These are phyloP conservation scores for Ophiocordyceps camponoti-leonardi DNA, from an alignment of 2,329 filamentous ascomycete species.

Conservation along the genomic window DNA sequence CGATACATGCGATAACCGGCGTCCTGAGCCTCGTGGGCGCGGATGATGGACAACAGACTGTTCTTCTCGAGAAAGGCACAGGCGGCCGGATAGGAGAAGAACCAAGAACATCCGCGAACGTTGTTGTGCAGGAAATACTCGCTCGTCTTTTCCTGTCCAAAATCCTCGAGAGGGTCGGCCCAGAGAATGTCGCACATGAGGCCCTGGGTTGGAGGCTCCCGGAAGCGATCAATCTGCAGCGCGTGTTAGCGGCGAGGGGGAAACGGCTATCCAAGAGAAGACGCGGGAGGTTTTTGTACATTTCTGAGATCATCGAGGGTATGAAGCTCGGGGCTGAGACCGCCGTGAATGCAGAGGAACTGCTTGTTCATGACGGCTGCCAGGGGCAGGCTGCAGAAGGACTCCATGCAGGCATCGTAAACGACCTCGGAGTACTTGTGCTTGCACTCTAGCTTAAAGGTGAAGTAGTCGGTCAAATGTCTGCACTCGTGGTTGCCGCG, in stretches of 20 bases:
- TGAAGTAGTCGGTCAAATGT: constrained; percentile 98
- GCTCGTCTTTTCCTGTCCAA: constrained; percentile 94
- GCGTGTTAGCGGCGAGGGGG: background rate
- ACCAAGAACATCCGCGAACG: constrained; percentile 95
- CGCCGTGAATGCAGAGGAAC: constrained; percentile 95
- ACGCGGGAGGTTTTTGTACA: constrained; percentile 38
- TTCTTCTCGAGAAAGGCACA: constrained; percentile 98
- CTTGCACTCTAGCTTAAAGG: constrained; percentile 98
- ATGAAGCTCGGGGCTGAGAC: constrained; percentile 87
- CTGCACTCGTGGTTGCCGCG: constrained; percentile 97
- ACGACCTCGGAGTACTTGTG: constrained; percentile 96
- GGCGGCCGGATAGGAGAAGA: constrained; percentile 95
- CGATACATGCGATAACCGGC: constrained; percentile 98
- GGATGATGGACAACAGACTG: constrained; percentile 90
- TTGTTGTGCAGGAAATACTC: constrained; percentile 98
- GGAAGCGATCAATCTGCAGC: constrained; percentile 80
- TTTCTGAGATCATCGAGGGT: constrained; percentile 86
- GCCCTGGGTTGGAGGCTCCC: constrained; percentile 90
- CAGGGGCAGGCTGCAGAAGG: constrained; percentile 84
- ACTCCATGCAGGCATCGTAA: constrained; percentile 97
- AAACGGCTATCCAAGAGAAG: no score
- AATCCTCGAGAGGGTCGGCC: constrained; percentile 96
- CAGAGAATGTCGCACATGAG: constrained; percentile 99
- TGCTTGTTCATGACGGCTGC: constrained; percentile 99
- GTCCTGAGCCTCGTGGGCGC: constrained; percentile 95